Evolutionary conservation across 441 rosid genomes (phyloP), one percentile per base, ranked within the genome.

Genomic region (Pelargonium australe): DNA sequence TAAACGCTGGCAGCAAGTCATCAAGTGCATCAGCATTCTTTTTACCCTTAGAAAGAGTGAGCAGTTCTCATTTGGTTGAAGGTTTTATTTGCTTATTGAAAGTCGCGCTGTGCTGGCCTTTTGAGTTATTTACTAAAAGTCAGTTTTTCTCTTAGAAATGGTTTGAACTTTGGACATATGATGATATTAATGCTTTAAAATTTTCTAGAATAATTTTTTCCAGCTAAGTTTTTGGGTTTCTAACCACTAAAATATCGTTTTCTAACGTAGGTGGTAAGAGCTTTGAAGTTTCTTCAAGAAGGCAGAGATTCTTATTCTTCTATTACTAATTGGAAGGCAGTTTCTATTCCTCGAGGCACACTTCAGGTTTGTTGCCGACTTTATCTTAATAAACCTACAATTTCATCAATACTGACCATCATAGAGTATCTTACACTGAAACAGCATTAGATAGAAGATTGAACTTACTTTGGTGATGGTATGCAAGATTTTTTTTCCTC

Each of bases 1-100:
- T 95, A 82, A 95, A 92, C 88, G 99, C 98, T 69, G 99, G 98
- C 69, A 77, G 97, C 90, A 92, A 89, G 82, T 75, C 88, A 31
- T 82, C 96, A 65, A 85, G 91, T 83, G 92, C 98, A 49, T 90
- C 99, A 19, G 97, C 98, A 65, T 92, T 85, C 77, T 95, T 86
- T 75, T 76, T 95, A 68, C 99, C 99, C 66, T 80, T 92, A 72
- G 95, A 90, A 69, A 84, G 93, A 63, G 99, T 94, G 74, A 77
- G 89, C 73, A 57, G 34, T 44, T 41, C 62, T 65, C 51, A 43
- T 64, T 77, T 76, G 49, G 60, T 62, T 37, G 41, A 37, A 37
- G 41, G 8, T 37, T 37, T 37, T 5, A 37, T 37, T 37, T 37
- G 7, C 41, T 4, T 37, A 37, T 37, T 37, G 41, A 6, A 37